Evolutionary conservation across 2,329 filamentous ascomycete species (phyloP), one percentile per base, ranked within the genome.

Genomic region (Fusarium sp.): DNA sequence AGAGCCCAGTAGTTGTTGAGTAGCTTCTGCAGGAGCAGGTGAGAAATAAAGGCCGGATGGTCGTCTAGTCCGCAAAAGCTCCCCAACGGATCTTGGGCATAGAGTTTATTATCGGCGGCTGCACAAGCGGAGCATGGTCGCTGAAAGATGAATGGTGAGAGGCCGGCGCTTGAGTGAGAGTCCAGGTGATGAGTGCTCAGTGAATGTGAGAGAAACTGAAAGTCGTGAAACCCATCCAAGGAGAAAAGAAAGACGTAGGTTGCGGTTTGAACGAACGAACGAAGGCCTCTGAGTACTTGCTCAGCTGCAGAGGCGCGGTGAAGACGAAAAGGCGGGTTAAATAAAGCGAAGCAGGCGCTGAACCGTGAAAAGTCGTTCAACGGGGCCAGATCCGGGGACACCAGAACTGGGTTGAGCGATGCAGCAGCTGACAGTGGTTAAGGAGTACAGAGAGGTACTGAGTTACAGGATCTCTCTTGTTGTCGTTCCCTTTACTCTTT

Each of bases 121-220:
- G 53, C 49, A 59, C 59, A 62, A 46, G 46, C 35, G 24, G 72
- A 79, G 63, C 78, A 79, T 79, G 74, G 53, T 77, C 62, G 70
- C 70, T 69, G 33, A 58, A 58, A 16, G 29, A 58, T 66, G 20
- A 57, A 58, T 59, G 42, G 44, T 60, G 35, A 64, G 33, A 42
- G 40, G 33, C 35, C 33, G 24, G 59, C 31, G 31, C 27, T 60
- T 29, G 22, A 24, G 46, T 46, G 40, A 59, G 35, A 55, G 42
- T 38, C 53, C 38, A 40, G 40, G 27, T 57, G 8, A 44, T 49
- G 24, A 40, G 17, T 53, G 42, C 33, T 66, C 36, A 69, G 68
- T 53, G 35, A 51, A n/a, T 65, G 64, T 59, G 42, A 36, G 59
- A 5, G 33, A 31, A 27, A 31, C 14, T 24, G 24, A 20, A 24